Evolutionary conservation across 1,284 basidiomycete species (phyloP), one percentile per base, ranked within the genome.

Genomic region (Ustilago trichophora): DNA sequence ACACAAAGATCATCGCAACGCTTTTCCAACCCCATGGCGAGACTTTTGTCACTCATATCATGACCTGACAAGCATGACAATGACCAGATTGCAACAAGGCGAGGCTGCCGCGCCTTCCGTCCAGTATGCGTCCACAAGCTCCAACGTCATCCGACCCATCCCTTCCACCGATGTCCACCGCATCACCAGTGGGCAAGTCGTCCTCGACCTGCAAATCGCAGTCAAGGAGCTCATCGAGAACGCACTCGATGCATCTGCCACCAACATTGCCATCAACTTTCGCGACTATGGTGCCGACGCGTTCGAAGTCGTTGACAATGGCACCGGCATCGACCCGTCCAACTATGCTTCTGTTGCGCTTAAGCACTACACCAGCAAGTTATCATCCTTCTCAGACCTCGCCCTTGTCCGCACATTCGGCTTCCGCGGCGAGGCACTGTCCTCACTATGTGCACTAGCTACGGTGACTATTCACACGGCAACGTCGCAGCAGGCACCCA

Each of bases 211-310:
- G 1, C 93, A 93, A 77, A 91, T 78, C 4, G 92, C 92, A 0
- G 89, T 98, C 51, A 98, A 98, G 80, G 96, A 99, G 81, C 87
- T 98, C 2, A 87, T 98, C 3, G 96, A 99, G 83, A 99, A 99
- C 80, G 91, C 92, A 55, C 84, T 98, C 24, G 96, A 98, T 81
- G 93, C 95, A 0, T 90, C 90, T 0, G 91, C 94, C 0, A 92
- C 91, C 0, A 88, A 84, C 68, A 88, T 98, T 44, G 93, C 93
- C 80, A 88, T 98, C 54, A 87, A 90, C 15, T 93, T 98, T 82
- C 91, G 91, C 74, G 88, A 98, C 38, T 87, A 92, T 73, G 96
- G 96, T 0, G 80, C 93, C 41, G 89, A 89, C n/a, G 85, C 86
- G 2, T 86, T 98, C 65, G 93, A 98, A 78, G 91, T 98, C 24